phyloP scores from a whole-genome alignment of 1,284 basidiomycete species.

The Leucocoprinus gongylophorus region DNA sequence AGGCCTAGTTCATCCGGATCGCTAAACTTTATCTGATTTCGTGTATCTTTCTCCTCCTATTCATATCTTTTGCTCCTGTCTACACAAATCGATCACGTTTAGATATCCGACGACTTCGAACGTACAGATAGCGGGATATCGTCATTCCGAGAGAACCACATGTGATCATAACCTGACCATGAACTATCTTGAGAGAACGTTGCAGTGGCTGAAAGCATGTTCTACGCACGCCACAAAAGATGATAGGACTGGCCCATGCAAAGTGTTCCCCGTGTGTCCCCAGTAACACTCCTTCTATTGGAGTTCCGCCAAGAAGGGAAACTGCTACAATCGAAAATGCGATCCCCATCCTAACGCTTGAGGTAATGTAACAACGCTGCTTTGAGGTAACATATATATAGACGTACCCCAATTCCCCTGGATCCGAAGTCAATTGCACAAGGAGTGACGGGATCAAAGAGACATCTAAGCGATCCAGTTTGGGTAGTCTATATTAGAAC shows the following conservation, averaged over 20 bases:
- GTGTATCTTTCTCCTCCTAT: neutral
- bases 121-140: slow-evolving; percentile 18
- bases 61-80: neutral
- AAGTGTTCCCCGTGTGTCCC: slow-evolving; percentile 19
- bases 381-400: neutral
- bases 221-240: slow-evolving; percentile 35
- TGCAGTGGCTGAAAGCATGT: neutral
- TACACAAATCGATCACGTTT: slow-evolving; percentile 4
- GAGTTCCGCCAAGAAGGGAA: slow-evolving; percentile 44
- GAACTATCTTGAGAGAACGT: neutral
- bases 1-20: slow-evolving; percentile 9
- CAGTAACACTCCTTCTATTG: slow-evolving; percentile 38
- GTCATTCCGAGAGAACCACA: slow-evolving; percentile 21
- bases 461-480: slow-evolving; percentile 30
- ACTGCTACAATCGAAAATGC: slow-evolving; percentile 44
- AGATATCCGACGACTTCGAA: slow-evolving; percentile 8
- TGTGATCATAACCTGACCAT: slow-evolving; percentile 13
- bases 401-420: slow-evolving; percentile 41
- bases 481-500: neutral
- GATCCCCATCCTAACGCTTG: slow-evolving; percentile 45
- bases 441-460: slow-evolving; percentile 44
- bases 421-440: slow-evolving; percentile 34
- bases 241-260: slow-evolving; percentile 32
- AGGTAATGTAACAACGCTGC: neutral
- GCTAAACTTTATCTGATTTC: neutral